These are phyloP conservation scores for Porcisia hertigi DNA, from an alignment of 208 protist genomes.

Conservation along the genomic window DNA sequence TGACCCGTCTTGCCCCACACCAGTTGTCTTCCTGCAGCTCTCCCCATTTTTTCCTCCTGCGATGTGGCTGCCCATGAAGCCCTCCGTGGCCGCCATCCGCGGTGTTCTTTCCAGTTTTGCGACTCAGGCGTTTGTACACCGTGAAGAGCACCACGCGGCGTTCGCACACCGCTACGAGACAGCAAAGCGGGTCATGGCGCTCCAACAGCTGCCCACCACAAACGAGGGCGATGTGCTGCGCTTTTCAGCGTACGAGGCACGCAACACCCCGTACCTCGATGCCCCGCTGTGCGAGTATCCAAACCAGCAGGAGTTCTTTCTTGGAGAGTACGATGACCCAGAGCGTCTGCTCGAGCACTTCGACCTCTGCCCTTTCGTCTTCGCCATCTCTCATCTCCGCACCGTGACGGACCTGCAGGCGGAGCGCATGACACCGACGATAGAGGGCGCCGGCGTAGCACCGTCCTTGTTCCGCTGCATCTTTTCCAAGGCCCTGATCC, in stretches of 20 bases:
- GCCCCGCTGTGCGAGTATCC: slow-evolving; percentile 80
- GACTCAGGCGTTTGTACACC: slow-evolving; percentile 62
- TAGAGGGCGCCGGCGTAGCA: slow-evolving; percentile 84
- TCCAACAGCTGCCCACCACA: slow-evolving; percentile 57
- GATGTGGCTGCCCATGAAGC: slow-evolving; percentile 90
- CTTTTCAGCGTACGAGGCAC: slow-evolving; percentile 78
- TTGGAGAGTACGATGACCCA: slow-evolving; percentile 89
- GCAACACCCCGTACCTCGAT: slow-evolving; percentile 72
- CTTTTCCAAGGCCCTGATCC: slow-evolving; percentile 87
- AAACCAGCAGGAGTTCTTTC: slow-evolving; percentile 85
- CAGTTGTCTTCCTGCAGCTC: slow-evolving; percentile 87
- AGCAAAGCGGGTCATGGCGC: slow-evolving; percentile 58
- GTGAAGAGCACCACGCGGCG: slow-evolving; percentile 72
- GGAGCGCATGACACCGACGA: slow-evolving; percentile 74
- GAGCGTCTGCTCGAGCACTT: slow-evolving; percentile 83
- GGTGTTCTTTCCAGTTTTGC: slow-evolving; percentile 89
- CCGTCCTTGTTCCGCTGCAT: slow-evolving; percentile 84
- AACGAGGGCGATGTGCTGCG: slow-evolving; percentile 77
- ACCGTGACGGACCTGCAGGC: slow-evolving; percentile 75
- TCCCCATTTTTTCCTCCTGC: slow-evolving; percentile 82
- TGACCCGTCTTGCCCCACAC: slow-evolving; percentile 53
- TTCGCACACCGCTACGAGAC: slow-evolving; percentile 65
- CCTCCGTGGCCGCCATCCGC: slow-evolving; percentile 70
- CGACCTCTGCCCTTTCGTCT: slow-evolving; percentile 86
- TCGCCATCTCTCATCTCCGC: slow-evolving; percentile 81